These are phyloP conservation scores for Ogataea allantospora DNA, from an alignment of 805 yeast species.

Conservation along the genomic window DNA sequence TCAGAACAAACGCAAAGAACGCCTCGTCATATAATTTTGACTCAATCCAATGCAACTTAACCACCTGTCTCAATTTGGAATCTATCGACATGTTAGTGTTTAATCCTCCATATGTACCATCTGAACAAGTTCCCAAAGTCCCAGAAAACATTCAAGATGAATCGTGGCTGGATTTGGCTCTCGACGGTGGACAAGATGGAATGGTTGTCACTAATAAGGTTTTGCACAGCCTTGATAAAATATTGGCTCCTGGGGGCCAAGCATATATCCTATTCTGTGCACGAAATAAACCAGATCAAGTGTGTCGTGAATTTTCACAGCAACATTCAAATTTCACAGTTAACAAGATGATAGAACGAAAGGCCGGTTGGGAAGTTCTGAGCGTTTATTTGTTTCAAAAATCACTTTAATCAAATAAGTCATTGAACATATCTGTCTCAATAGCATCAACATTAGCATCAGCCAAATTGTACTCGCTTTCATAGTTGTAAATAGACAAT, in stretches of 20 bases:
- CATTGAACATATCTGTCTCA: conserved; percentile 55
- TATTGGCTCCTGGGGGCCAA: conserved; percentile 59
- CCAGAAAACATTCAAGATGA: conserved; percentile 45
- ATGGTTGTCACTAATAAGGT: conserved; percentile 79
- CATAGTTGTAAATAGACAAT: conserved; percentile 62
- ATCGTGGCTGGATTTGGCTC: conserved; percentile 82
- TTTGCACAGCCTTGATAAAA: conserved; percentile 49
- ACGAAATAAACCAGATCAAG: conserved; percentile 72
- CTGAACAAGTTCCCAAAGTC: conserved; percentile 63
- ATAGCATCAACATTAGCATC: conserved; percentile 45
- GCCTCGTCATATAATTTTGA: conserved; percentile 37
- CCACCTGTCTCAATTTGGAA: conserved; percentile 44
- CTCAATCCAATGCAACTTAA: conserved; percentile 55
- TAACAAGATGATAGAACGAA: conserved; percentile 56
- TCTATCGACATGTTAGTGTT: conserved; percentile 73
- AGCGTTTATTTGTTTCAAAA: conserved; percentile 64
- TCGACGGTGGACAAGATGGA: conserved; percentile 87
- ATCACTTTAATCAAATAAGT: conserved; percentile 41
- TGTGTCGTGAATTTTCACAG: conserved; percentile 45
- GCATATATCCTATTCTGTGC: conserved; percentile 94
- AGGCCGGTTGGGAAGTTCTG: conserved; percentile 95
- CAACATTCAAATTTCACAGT: conserved; percentile 47
- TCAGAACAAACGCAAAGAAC: conserved; percentile 37
- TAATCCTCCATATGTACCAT: conserved; percentile 97
- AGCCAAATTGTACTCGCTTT: conserved; percentile 56